phyloP scores from a whole-genome alignment of 1,284 basidiomycete species.

The Ceratobasidium sp. region DNA sequence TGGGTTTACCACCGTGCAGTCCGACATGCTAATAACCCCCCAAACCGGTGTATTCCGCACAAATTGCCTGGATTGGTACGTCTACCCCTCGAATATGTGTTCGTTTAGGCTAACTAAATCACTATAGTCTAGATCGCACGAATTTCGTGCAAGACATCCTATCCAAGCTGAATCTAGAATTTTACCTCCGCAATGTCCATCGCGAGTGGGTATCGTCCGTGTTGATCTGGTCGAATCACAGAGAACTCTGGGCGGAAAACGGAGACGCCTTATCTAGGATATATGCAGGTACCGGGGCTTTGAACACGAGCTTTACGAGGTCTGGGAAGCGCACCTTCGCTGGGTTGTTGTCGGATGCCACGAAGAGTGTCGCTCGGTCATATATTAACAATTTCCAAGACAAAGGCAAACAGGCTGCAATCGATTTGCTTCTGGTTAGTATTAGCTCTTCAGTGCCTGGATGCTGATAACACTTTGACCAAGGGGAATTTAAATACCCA shows the following conservation, averaged over 20 bases:
- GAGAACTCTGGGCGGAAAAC: constrained; percentile 97
- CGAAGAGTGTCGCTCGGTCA: constrained; percentile 93
- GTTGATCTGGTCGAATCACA: constrained; percentile 86
- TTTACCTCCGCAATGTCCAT: constrained; percentile 77
- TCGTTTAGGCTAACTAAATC: constrained; percentile 43
- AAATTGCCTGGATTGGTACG: constrained; percentile 96
- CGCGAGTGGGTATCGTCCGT: constrained; percentile 79
- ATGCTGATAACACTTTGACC: neutral
- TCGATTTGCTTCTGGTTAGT: constrained; percentile 92
- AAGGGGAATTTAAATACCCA: constrained; percentile 94
- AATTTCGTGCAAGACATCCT: constrained; percentile 97
- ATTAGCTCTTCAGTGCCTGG: neutral
- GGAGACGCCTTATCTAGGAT: constrained; percentile 91
- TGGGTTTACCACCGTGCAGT: constrained; percentile 87
- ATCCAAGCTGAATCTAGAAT: constrained; percentile 80
- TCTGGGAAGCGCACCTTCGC: constrained; percentile 94
- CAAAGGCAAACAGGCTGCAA: constrained; percentile 92
- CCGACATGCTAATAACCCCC: constrained; percentile 77
- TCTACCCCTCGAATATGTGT: constrained; percentile 41
- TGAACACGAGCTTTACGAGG: constrained; percentile 96
- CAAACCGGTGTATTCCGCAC: constrained; percentile 94
- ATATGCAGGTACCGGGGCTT: constrained; percentile 95
- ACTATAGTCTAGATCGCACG: constrained; percentile 89
- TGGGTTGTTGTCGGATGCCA: constrained; percentile 93
- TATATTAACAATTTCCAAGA: constrained; percentile 99